Conservation (phyloP, 2,329 filamentous ascomycete genomes). For the Talaromyces albobiverticillius region DNA sequence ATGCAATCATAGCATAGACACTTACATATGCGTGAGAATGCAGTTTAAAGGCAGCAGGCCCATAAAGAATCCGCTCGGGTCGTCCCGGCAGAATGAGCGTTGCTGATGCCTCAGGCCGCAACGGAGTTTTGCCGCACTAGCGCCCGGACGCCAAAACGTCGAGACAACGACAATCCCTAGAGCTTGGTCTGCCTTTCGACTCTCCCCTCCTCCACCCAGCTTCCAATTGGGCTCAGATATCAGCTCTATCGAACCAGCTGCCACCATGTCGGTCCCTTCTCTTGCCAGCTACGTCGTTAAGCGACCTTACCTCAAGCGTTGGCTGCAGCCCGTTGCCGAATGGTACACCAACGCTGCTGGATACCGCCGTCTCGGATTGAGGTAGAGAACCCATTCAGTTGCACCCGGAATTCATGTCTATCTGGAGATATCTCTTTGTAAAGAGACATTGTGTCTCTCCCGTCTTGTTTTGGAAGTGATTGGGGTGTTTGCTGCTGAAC, state of each 20-base stretch:
- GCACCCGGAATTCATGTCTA: background rate
- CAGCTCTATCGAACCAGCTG: conserved; percentile 15
- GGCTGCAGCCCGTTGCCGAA: conserved; percentile 76
- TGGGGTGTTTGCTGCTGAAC: background rate
- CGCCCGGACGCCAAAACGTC: conserved; percentile 10
- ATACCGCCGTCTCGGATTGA: conserved; percentile 89
- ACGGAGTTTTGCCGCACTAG: conserved; percentile 14
- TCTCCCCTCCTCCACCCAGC: conserved; percentile 26
- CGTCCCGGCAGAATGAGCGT: conserved; percentile 1
- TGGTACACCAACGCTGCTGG: conserved; percentile 90
- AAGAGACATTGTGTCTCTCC: background rate
- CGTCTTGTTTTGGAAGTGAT: background rate
- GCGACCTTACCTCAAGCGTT: conserved; percentile 79
- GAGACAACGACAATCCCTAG: conserved; percentile 11
- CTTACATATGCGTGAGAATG: background rate
- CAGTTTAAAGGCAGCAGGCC: background rate
- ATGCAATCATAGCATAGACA: too few relatives aligned
- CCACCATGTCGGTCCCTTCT: conserved; percentile 67
- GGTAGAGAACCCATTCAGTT: conserved; percentile 54
- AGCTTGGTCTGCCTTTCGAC: conserved; percentile 19
- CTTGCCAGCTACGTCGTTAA: conserved; percentile 74
- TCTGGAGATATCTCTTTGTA: background rate
- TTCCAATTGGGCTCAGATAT: conserved; percentile 26
- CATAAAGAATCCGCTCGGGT: conserved; percentile 11
- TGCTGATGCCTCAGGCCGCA: conserved; percentile 14